phyloP scores from a whole-genome alignment of 352 stramenopile species.

The Globisporangium iwayamae region DNA sequence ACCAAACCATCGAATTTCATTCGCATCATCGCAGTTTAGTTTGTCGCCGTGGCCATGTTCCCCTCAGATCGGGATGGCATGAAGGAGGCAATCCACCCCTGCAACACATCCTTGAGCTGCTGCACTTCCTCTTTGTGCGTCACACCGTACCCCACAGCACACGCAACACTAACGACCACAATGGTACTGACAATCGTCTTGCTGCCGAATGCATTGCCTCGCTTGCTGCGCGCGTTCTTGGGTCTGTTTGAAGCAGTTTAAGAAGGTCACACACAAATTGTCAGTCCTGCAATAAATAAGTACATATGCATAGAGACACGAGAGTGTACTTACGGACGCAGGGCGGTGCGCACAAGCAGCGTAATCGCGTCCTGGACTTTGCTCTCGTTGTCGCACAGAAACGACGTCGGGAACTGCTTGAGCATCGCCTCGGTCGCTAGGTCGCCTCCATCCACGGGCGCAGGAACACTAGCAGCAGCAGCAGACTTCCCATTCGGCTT shows the following conservation, averaged over 20 bases:
- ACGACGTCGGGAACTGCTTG: constrained; percentile 43
- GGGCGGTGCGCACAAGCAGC: constrained; percentile 43
- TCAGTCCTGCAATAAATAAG: not conserved
- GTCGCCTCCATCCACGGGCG: constrained; percentile 18
- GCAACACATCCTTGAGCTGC: not conserved
- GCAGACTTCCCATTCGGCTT: constrained; percentile 19
- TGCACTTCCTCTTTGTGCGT: not conserved
- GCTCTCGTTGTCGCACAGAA: constrained; percentile 38
- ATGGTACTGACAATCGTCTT: constrained; percentile 15
- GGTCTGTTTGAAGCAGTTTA: constrained; percentile 20
- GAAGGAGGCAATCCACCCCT: not conserved
- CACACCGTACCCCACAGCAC: not conserved
- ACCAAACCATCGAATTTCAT: not conserved
- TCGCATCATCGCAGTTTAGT: not conserved
- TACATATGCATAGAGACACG: not conserved
- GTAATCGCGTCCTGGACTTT: constrained; percentile 33
- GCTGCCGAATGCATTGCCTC: constrained; percentile 23
- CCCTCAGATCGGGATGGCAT: not conserved
- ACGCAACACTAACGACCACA: not conserved
- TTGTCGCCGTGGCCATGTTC: not conserved
- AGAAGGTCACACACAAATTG: not conserved
- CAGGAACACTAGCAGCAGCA: constrained; percentile 7
- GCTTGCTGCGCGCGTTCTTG: constrained; percentile 47
- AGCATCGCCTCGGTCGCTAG: constrained; percentile 45
- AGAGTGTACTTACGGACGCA: constrained; percentile 43